A percentile compares a stretch with the other conserved stretches of the same genome.
Conservation (phyloP, 2,329 filamentous ascomycete species). For the Fusarium tanahbumbuense region DNA sequence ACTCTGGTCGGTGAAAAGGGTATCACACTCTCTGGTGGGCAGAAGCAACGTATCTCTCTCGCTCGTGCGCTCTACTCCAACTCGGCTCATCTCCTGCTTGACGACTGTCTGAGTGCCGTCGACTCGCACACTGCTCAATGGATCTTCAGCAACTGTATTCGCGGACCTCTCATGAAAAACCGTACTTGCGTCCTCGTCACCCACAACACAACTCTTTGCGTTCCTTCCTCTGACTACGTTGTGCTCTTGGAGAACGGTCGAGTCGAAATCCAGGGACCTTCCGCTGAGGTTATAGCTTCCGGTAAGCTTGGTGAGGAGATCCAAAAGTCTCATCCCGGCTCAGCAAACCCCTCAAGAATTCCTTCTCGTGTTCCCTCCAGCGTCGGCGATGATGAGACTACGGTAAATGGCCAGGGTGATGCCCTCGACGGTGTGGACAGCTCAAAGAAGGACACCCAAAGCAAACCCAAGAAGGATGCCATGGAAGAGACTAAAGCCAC, state of each 20-base stretch:
- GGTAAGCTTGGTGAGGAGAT: slow-evolving; percentile 90
- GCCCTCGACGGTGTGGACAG: slow-evolving; percentile 59
- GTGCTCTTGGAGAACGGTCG: slow-evolving; percentile 90
- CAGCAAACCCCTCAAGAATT: slow-evolving; percentile 75
- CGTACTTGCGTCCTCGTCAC: slow-evolving; percentile 96
- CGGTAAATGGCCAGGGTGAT: slow-evolving; percentile 63
- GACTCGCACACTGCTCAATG: slow-evolving; percentile 98
- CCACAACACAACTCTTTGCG: slow-evolving; percentile 91
- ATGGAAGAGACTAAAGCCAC: slow-evolving; percentile 82
- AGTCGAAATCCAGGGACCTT: slow-evolving; percentile 78
- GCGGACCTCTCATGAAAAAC: slow-evolving; percentile 86
- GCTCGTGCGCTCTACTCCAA: slow-evolving; percentile 98
- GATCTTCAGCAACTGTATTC: slow-evolving; percentile 95
- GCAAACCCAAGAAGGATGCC: slow-evolving; percentile 61
- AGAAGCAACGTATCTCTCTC: slow-evolving; percentile 96
- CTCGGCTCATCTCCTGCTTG: slow-evolving; percentile 88
- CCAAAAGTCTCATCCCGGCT: slow-evolving; percentile 76
- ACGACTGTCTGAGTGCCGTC: slow-evolving; percentile 95
- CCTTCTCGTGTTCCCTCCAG: slow-evolving; percentile 84
- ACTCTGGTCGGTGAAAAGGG: slow-evolving; percentile 97
- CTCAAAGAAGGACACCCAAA: slow-evolving; percentile 58
- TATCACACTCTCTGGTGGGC: slow-evolving; percentile 94
- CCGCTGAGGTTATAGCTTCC: slow-evolving; percentile 83
- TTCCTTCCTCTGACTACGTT: slow-evolving; percentile 82
- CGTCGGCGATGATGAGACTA: slow-evolving; percentile 72